Percentiles rank a stretch among this genome's conserved stretches.
Conservation (phyloP, 345 rosid genomes). For the Melaleuca quinquenervia region DNA sequence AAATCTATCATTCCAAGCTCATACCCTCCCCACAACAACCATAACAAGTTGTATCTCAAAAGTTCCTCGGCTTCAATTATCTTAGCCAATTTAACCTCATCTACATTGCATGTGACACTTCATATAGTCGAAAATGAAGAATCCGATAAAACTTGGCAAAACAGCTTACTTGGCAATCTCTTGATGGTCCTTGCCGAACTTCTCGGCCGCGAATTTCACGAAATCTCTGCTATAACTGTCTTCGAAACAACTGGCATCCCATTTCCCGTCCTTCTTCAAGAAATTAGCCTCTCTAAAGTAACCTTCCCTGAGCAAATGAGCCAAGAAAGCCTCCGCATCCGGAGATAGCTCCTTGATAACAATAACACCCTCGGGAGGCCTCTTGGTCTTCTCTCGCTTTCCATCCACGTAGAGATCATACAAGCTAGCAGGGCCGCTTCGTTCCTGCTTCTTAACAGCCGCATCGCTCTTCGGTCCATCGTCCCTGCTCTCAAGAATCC, state of each 20-base stretch:
- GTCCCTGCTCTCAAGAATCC: constrained; percentile 10
- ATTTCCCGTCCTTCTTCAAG: constrained; percentile 14
- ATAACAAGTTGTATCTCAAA: background rate
- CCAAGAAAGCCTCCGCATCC: constrained; percentile 37
- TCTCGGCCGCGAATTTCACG: constrained; percentile 41
- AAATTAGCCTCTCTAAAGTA: constrained; percentile 66
- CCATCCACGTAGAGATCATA: background rate
- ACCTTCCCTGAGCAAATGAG: constrained; percentile 43
- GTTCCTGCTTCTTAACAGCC: background rate
- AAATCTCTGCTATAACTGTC: constrained; percentile 46
- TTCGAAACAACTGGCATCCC: constrained; percentile 41
- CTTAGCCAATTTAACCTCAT: background rate
- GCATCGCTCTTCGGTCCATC: constrained; percentile 3
- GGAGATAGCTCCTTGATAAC: constrained; percentile 41
- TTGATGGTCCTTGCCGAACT: constrained; percentile 60
- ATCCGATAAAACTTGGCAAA: background rate
- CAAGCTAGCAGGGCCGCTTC: background rate
- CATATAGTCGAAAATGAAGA: background rate
- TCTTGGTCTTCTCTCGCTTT: background rate
- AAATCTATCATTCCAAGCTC: background rate
- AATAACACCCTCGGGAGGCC: background rate
- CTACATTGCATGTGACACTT: background rate
- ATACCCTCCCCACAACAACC: background rate
- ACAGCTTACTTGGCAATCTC: constrained; percentile 59
- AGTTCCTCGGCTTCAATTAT: background rate